Evolutionary conservation across 1,139 yeast species (phyloP), one percentile per base, ranked within the genome.

Genomic region (Wickerhamomyces sp.): DNA sequence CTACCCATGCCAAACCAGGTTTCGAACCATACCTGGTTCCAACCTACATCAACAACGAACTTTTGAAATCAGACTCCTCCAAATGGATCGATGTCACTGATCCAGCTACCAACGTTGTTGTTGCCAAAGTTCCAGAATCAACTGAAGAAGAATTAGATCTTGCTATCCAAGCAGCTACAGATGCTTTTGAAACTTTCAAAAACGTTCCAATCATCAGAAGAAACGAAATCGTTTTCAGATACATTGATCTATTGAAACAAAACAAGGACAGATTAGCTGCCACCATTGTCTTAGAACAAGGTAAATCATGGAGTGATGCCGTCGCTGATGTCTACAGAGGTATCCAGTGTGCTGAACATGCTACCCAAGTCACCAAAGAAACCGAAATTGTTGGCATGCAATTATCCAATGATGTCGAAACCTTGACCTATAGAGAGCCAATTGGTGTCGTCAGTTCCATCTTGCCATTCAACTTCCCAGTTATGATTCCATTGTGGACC

Each of bases 401-500:
- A 64, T 90, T 85, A 31, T 75, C 89, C 42, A 69, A 73, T 34
- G 86, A 84, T 60, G 85, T 85, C 91, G 91, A 84, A 66, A 84
- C 94, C 41, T 80, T 82, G 57, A 83, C 84, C 80, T 73, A 81
- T 57, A 76, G 93, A 56, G 79, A 74, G 57, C 79, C 79, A 27
- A 58, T 74, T 47, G 88, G 88, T 18, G 85, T 82, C 23, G 75
- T 81, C 49, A 87, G 83, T 8, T 82, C 87, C 27, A 82, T 82
- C 55, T 78, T 84, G 57, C 89, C 89, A n/a, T 66, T 66, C 59
- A 83, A 83, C 68, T 83, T 84, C 76, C 93, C 93, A 30, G 93
- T 90, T 39, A 84, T 85, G 93, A 87, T 85, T 49, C 94, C 94
- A 34, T 71, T 85, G 56, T 85, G 94, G 94, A 79, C 90, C 32